Conservation (phyloP, 2,329 filamentous ascomycete species). For the Xylariales sp. region DNA sequence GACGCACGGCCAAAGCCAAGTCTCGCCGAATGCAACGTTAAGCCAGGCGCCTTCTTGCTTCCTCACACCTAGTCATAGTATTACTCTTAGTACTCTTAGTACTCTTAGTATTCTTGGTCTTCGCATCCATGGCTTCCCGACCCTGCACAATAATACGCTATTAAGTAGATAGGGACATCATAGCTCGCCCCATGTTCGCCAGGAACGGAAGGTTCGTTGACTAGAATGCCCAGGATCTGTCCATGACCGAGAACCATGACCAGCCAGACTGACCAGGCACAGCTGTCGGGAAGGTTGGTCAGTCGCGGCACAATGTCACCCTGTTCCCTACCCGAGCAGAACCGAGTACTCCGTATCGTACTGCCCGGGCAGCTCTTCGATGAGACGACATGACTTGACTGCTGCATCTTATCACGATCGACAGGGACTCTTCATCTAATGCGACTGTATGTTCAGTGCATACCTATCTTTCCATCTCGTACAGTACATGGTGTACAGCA, state of each 20-base stretch:
- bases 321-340: conserved; percentile 24
- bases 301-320: conserved; percentile 42
- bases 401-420: conserved; percentile 39
- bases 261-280: conserved; percentile 17
- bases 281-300: conserved; percentile 20
- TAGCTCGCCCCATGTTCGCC: conserved; percentile 38
- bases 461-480: conserved; percentile 3
- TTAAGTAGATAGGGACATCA: conserved; percentile 25
- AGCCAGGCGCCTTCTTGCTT: conserved; percentile 26
- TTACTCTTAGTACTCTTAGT: too few species aligned
- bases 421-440: conserved; percentile 28
- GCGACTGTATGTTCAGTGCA: conserved; percentile 18
- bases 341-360: too few species aligned
- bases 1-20: conserved; percentile 3
- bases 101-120: background rate
- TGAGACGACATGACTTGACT: conserved; percentile 26
- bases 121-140: conserved; percentile 20
- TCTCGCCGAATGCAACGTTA: conserved; percentile 40
- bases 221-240: conserved; percentile 29
- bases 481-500: conserved; percentile 4
- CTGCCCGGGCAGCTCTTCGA: conserved; percentile 29
- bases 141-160: conserved; percentile 34
- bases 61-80: conserved; percentile 12
- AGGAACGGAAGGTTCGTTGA: conserved; percentile 47
- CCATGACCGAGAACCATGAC: conserved; percentile 8